A percentile compares a stretch with the other conserved stretches of the same genome.
phyloP scores from a whole-genome alignment of 345 rosid genomes.

The Conringia planisiliqua region DNA sequence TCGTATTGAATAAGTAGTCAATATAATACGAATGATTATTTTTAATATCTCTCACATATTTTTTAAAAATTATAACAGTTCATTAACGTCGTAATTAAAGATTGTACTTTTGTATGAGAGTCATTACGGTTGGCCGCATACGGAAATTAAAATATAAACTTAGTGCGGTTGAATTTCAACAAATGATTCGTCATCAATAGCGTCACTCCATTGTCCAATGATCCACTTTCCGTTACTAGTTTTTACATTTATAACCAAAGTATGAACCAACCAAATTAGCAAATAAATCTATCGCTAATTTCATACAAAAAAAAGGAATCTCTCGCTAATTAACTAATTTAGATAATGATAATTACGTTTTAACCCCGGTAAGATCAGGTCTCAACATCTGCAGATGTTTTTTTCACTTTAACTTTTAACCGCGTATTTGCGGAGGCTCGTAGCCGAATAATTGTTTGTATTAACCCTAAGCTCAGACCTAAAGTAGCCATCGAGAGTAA shows the following conservation, averaged over 20 bases:
- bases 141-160: background rate
- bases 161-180: background rate
- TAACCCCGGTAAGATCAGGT: background rate
- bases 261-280: background rate
- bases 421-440: slow-evolving; percentile 36
- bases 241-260: background rate
- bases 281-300: background rate
- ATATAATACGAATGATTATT: background rate
- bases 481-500: background rate
- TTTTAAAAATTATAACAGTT: too few relatives aligned
- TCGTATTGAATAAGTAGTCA: background rate
- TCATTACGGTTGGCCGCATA: slow-evolving; percentile 39
- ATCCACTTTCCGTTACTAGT: slow-evolving; percentile 4
- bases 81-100: background rate
- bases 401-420: background rate
- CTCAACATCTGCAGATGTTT: background rate
- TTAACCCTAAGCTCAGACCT: background rate
- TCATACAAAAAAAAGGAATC: too few relatives aligned
- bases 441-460: slow-evolving; percentile 30
- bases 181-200: slow-evolving; percentile 36
- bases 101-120: background rate
- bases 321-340: background rate
- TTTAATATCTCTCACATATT: background rate
- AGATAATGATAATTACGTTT: slow-evolving; percentile 4
- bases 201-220: slow-evolving; percentile 33